Evolutionary conservation across 495 filamentous ascomycete genomes (phyloP), one percentile per base, ranked within the genome.

Genomic region (Aspergillus kassunensis): DNA sequence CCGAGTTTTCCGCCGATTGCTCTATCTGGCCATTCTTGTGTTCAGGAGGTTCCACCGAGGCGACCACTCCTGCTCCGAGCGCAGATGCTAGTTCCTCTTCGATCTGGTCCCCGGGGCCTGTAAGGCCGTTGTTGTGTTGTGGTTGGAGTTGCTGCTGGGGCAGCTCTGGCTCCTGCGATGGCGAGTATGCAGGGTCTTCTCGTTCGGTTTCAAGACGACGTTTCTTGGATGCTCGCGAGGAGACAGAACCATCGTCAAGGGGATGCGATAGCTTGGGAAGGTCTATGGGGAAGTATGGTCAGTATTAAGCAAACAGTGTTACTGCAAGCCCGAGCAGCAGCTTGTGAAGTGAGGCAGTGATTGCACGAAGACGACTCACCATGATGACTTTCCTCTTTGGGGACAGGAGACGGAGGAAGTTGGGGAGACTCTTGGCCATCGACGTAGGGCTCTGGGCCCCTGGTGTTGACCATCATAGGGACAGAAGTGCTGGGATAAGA

Each of bases 81-180:
- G 66, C 69, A 7, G 69, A 70, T 0, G 65, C 72, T n/a, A 76
- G 40, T 42, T 73, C 68, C 33, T 73, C 65, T 56, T 74, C 70
- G n/a, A 75, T 68, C 51, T 69, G 64, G 39, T 71, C 66, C 13
- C 67, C 72, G 1, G 69, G 51, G 1, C 58, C 34, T 11, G 21
- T 6, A 19, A 27, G 8, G 10, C 23, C 12, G n/a, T 16, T 24
- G n/a, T 31, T 19, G 21, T 40, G 23, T 2, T 41, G 30, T 4
- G n/a, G 49, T n/a, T 41, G 24, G 15, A n/a, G 39, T 20, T 43
- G 39, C 6, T 44, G 49, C 24, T 30, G 49, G n/a, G 18, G 5
- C 37, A 6, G 36, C 15, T 61, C 47, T 59, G 20, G 65, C 35
- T 30, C 60, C 27, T 45, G 53, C 33, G 58, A 43, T 13, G 48